A percentile compares a stretch with the other conserved stretches of the same genome.
Conservation (phyloP, 352 stramenopile genomes). For the Plasmopara viticola region DNA sequence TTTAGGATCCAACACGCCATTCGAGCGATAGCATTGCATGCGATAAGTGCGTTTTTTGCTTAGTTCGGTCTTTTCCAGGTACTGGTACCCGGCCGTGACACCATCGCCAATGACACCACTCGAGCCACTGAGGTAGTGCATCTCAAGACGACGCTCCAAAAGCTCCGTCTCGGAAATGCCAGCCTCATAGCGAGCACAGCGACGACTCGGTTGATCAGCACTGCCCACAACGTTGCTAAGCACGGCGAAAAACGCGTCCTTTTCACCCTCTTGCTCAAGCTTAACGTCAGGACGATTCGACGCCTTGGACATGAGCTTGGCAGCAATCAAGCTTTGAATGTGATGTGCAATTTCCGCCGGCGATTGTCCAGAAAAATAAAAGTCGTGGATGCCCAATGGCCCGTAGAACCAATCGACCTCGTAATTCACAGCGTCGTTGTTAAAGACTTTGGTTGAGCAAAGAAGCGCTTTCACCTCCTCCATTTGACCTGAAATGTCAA, state of each 20-base stretch:
- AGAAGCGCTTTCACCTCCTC: conserved; percentile 61
- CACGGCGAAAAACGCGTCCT: conserved; percentile 73
- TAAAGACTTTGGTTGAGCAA: conserved; percentile 51
- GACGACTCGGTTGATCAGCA: conserved; percentile 35
- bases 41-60: conserved; percentile 63
- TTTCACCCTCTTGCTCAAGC: conserved; percentile 66
- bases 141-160: conserved; percentile 70
- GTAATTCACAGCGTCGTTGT: conserved; percentile 42
- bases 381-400: conserved; percentile 71
- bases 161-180: conserved; percentile 64
- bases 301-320: conserved; percentile 78
- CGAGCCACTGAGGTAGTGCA: conserved; percentile 69
- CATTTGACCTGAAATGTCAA: conserved; percentile 57
- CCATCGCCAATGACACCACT: conserved; percentile 69
- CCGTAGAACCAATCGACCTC: conserved; percentile 84
- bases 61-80: conserved; percentile 49
- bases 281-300: conserved; percentile 73
- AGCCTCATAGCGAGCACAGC: conserved; percentile 39
- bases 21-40: conserved; percentile 83
- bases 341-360: conserved; percentile 61
- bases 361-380: conserved; percentile 74
- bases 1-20: conserved; percentile 64
- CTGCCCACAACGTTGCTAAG: conserved; percentile 79
- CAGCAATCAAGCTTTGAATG: conserved; percentile 72
- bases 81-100: conserved; percentile 74